These are phyloP conservation scores for Saccharomycopsis fibuligera DNA, from an alignment of 805 yeast genomes.

Conservation along the genomic window DNA sequence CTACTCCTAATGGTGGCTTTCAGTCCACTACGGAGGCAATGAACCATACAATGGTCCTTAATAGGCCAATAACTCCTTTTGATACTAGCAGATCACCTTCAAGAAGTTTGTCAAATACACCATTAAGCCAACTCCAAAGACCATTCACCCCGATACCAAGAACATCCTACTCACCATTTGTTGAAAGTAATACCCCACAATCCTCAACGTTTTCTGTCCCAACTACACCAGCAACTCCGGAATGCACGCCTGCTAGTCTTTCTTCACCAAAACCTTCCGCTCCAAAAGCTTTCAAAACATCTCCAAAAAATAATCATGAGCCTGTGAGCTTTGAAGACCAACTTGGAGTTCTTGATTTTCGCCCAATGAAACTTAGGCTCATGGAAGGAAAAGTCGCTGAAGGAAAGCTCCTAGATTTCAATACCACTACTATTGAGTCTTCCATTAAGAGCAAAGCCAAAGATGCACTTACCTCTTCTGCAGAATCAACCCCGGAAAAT, in stretches of 20 bases:
- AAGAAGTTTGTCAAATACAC: conserved; percentile 4
- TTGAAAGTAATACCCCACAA: conserved; percentile 2
- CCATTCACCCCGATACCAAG: conserved; percentile 15
- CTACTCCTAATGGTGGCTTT: conserved; percentile 5
- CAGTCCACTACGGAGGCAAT: conserved; percentile 14
- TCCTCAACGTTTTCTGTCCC: conserved; percentile 4
- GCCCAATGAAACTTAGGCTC: conserved; percentile 16
- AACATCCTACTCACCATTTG: too few species aligned
- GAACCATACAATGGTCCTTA: conserved; percentile 4
- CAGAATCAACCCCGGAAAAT: not conserved
- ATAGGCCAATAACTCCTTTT: conserved; percentile 19
- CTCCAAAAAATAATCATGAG: not conserved
- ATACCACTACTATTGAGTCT: conserved; percentile 5
- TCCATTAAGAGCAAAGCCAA: not conserved
- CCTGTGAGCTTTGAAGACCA: conserved; percentile 88
- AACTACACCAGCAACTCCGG: conserved; percentile 12
- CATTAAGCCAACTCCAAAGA: conserved; percentile 1
- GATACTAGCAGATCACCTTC: not conserved
- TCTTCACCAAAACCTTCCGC: conserved; percentile 5
- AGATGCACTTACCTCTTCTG: not conserved
- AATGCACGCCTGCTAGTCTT: not conserved
- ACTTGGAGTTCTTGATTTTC: conserved; percentile 37
- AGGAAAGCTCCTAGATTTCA: conserved; percentile 15
- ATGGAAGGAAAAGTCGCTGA: conserved; percentile 6
- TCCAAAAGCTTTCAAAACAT: conserved; percentile 2